phyloP scores from a whole-genome alignment of 768 basidiomycete genomes.

The Kwoniella europaea region DNA sequence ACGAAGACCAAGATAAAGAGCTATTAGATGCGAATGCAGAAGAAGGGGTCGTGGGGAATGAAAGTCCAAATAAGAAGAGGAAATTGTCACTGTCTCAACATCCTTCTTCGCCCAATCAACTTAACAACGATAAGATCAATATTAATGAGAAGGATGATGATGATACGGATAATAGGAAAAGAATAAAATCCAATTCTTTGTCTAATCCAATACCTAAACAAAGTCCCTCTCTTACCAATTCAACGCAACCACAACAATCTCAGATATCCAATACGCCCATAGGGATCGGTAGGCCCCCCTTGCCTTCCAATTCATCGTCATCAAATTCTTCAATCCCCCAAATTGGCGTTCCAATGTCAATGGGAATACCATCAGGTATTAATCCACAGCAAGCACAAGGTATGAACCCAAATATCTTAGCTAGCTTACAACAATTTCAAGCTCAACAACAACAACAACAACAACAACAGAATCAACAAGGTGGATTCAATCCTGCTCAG shows the following conservation, averaged over 20 bases:
- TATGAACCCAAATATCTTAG: constrained; percentile 20
- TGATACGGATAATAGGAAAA: background rate
- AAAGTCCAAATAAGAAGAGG: constrained; percentile 12
- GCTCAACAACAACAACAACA: constrained; percentile 17
- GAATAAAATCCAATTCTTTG: background rate
- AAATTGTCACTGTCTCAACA: background rate
- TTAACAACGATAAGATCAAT: background rate
- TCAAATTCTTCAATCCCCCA: constrained; percentile 2
- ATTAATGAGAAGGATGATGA: background rate
- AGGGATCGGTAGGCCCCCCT: background rate
- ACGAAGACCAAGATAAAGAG: background rate
- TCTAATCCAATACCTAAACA: constrained; percentile 1
- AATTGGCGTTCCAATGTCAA: no score
- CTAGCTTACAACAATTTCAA: constrained; percentile 20
- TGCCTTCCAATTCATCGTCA: constrained; percentile 3
- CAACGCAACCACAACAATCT: background rate
- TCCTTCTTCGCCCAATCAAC: background rate
- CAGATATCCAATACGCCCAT: background rate
- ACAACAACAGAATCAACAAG: constrained; percentile 4
- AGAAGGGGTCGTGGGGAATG: background rate
- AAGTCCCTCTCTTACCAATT: background rate
- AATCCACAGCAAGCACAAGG: background rate
- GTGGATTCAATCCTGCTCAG: constrained; percentile 8
- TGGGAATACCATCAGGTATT: background rate
- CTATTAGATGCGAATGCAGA: background rate